Conservation (phyloP, 2,329 filamentous ascomycete genomes). For the Aspergillus carbonarius region DNA sequence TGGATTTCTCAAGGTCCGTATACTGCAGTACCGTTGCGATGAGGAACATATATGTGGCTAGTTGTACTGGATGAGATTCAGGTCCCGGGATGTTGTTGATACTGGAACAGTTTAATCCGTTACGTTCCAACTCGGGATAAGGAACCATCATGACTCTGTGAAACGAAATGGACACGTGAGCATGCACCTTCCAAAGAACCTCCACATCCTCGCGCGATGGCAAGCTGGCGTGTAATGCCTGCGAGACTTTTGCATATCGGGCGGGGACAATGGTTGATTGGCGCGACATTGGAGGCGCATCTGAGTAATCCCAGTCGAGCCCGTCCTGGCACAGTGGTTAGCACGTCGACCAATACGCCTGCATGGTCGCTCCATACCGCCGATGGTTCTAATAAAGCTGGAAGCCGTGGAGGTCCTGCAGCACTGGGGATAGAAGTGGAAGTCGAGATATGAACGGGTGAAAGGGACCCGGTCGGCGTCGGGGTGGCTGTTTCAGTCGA, state of each 20-base stretch:
- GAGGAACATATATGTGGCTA: conserved; percentile 51
- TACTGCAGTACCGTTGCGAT: conserved; percentile 50
- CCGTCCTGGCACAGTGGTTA: neutral
- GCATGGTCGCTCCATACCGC: neutral
- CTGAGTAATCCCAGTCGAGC: neutral
- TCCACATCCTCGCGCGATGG: conserved; percentile 41
- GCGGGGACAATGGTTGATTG: neutral
- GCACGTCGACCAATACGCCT: conserved; percentile 2
- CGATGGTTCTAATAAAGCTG: neutral
- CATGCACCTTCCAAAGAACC: conserved; percentile 33
- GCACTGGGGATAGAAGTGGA: neutral
- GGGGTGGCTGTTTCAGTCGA: too few relatives aligned
- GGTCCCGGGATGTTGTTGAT: neutral
- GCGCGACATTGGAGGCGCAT: neutral
- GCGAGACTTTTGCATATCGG: conserved; percentile 25
- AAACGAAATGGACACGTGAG: conserved; percentile 33
- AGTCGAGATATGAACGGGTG: neutral
- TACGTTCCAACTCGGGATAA: conserved; percentile 30
- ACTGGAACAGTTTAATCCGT: conserved; percentile 15
- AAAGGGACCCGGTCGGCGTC: neutral
- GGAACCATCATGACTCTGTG: conserved; percentile 40
- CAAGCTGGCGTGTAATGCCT: conserved; percentile 39
- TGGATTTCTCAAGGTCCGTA: conserved; percentile 33
- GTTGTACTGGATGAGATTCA: conserved; percentile 48
- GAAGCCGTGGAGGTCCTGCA: neutral